Base-by-base conservation (phyloP, 2,329 filamentous ascomycete species). In the Colletotrichum liriopes region DNA sequence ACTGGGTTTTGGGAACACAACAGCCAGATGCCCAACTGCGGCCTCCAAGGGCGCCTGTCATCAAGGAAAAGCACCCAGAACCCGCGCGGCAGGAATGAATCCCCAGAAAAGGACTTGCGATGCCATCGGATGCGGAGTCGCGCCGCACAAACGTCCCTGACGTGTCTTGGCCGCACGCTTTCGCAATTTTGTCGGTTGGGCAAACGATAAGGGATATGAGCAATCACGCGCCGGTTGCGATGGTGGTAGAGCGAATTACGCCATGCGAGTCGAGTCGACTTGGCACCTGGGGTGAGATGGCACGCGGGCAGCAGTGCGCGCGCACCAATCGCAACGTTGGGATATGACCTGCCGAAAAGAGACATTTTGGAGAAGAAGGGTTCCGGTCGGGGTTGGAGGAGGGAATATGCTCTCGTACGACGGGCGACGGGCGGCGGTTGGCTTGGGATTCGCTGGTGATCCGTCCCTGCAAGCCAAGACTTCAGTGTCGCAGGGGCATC, bases 341-440 rank as follows among this genome's bases (percentile, higher is more conserved):
- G 23, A 64, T 59, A 60, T 20, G 52, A 72, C 70, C 70, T 72
- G 58, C 70, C 70, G 23, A 35, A 69, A 51, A 56, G 26, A 71
- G 67, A 56, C 37, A 49, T 49, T 41, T 55, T 67, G 67, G 63
- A 70, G 65, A 72, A 64, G 32, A 26, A 20, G 32, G 54, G 39
- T 59, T 51, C 58, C 51, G 51, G 51, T 58, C 37, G 35, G 58
- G 51, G 20, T 32, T 54, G 26, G 45, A 59, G 7, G 60, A 29
- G 32, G 35, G 23, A 37, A 39, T 20, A 18, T 14, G 41, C 51
- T 52, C 62, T 69, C 54, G 59, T 69, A 62, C 35, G 35, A 62
- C 60, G 35, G 32, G 43, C 58, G 23, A 51, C 35, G 12, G 59
- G 37, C 43, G 67, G 47, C 12, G 37, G 43, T 8, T 14, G 14